Base-by-base conservation (phyloP, 805 yeast species). In the Wickerhamomyces kurtzmanii region DNA sequence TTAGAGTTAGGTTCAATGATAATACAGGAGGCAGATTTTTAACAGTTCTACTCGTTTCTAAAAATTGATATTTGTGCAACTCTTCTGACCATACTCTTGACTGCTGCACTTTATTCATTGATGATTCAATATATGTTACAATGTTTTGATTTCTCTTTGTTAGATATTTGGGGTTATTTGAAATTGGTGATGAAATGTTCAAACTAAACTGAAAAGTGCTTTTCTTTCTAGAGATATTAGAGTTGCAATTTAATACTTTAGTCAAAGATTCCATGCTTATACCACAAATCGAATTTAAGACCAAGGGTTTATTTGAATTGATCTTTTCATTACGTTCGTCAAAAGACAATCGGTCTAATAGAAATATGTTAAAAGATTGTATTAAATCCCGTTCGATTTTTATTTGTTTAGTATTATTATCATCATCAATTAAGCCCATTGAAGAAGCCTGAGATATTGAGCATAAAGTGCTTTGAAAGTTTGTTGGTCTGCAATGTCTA, bases 401-500 rank as follows among this genome's bases (percentile, higher is more conserved):
- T 3, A 6, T 19, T 26, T n/a, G 19, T n/a, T 3, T n/a, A 14
- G 21, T 26, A 12, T 35, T 28, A 7, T 35, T 34, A 6, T 69
- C 75, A 18, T 57, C 60, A 28, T 71, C 70, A 2, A 75, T 40
- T 10, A 84, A 55, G 0, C 76, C 77, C 17, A 68, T 46, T 4
- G 58, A 56, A 12, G 55, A 45, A 0, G 83, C 82, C 18, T 70
- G 71, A 1, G 65, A 63, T 6, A 62, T 49, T 1, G 64, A 48
- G 8, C 62, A 57, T 22, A 80, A 45, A 4, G 71, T 49, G 20
- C 62, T 57, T 38, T 75, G 78, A 45, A 89, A 85, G 47, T 91
- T 91, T 2, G 86, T 62, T 0, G 95, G 79, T 22, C 83, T 71
- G 42, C 89, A 85, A 40, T 81, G 83, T 21, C 70, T 68, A 1